Evolutionary conservation across 805 yeast genomes (phyloP), one percentile per base, ranked within the genome.

Genomic region (Schizosaccharomyces japonicus): DNA sequence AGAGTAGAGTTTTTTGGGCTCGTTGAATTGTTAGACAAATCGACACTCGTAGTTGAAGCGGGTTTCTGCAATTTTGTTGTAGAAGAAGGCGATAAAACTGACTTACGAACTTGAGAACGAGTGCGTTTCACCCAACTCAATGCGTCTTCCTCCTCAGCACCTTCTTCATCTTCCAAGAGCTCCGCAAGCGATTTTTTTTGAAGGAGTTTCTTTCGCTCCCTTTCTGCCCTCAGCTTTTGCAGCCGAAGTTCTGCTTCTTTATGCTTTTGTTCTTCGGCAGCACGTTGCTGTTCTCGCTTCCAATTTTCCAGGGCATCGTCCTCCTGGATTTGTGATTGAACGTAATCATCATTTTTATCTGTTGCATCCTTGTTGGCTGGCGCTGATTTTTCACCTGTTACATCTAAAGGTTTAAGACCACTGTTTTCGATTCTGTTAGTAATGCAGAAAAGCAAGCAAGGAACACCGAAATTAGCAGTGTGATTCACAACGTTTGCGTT

Each of bases 91-190:
- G n/a, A n/a, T n/a, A n/a, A n/a, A n/a, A n/a, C n/a, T n/a, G n/a
- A n/a, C n/a, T n/a, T n/a, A n/a, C n/a, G n/a, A n/a, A n/a, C n/a
- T n/a, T n/a, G 32, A 10, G 10, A 10, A n/a, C 32, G 32, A 10
- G 32, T 30, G n/a, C 52, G 63, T 48, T 63, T 60, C 47, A 62
- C 48, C 73, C 73, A 69, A n/a, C 62, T 63, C 48, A 66, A 67
- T 3, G 66, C 63, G 19, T 55, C 44, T 29, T 53, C 57, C 1
- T 56, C 57, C n/a, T 56, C 64, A 8, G 54, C 61, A 4, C 54
- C 54, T 11, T 45, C 63, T 52, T 48, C 59, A 39, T 51, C 56
- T 39, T 49, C 54, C 26, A 50, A 51, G 48, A 47, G 53, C 33
- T 56, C 62, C 53, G 45, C 62, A 51, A 56, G 49, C 31, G 48